These are phyloP conservation scores for Wickerhamiella kurtzmanii DNA, from an alignment of 805 yeast species.

Conservation along the genomic window DNA sequence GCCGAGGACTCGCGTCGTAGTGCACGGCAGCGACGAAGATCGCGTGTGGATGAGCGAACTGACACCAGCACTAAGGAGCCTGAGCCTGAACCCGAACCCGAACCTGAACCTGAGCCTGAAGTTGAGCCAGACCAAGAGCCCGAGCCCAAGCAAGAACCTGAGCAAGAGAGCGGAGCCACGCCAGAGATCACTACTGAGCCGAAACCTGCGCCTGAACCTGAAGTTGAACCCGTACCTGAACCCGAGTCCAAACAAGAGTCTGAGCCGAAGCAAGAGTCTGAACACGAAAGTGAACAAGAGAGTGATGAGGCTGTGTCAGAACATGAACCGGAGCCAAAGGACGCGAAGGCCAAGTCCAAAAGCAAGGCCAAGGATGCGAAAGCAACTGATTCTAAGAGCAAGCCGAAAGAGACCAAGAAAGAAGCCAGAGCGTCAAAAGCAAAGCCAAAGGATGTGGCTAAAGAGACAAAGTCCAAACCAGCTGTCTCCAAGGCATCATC, in stretches of 20 bases:
- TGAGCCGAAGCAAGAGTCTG: conserved; percentile 6
- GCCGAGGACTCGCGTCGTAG: conserved; percentile 23
- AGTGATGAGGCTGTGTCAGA: conserved; percentile 4
- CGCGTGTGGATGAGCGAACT: conserved; percentile 31
- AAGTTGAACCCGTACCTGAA: conserved; percentile 3
- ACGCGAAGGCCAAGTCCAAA: conserved; percentile 6
- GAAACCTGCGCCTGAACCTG: conserved; percentile 4
- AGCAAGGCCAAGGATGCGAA: background rate
- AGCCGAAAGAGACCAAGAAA: background rate
- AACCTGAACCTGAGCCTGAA: too few species aligned
- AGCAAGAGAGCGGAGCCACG: too few species aligned
- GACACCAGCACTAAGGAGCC: conserved; percentile 22
- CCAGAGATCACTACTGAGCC: too few species aligned
- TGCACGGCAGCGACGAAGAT: conserved; percentile 5
- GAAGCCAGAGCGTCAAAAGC: background rate
- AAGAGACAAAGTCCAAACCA: background rate
- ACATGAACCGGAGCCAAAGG: conserved; percentile 2
- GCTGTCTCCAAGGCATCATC: background rate
- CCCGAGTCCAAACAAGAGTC: too few species aligned
- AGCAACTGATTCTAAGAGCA: background rate
- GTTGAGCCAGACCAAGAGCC: too few species aligned
- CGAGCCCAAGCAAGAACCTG: too few species aligned
- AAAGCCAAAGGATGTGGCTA: background rate
- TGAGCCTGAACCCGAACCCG: conserved; percentile 20
- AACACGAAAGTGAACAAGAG: conserved; percentile 2